Percentiles rank a stretch among this genome's conserved stretches.
phyloP scores from a whole-genome alignment of 768 basidiomycete genomes.

The Ramaria sp. region DNA sequence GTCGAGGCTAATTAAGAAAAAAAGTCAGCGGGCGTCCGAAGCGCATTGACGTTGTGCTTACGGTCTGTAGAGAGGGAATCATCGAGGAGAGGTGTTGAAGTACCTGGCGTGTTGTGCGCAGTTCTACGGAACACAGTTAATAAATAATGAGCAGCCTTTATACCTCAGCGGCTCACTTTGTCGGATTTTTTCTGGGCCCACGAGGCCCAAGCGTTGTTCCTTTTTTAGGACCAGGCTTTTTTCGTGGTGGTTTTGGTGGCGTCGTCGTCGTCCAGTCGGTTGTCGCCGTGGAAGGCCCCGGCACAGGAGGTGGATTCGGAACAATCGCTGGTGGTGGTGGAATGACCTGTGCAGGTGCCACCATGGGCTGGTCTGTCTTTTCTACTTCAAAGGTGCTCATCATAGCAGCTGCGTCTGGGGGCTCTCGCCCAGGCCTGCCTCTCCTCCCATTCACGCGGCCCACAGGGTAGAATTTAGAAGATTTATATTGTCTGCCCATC shows the following conservation, averaged over 20 bases:
- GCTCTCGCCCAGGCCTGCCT: slow-evolving; percentile 7
- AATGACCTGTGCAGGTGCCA: not conserved
- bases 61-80: slow-evolving; percentile 1
- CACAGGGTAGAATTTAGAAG: too few species aligned
- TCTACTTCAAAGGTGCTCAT: slow-evolving; percentile 11
- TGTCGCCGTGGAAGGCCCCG: slow-evolving; percentile 28
- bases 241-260: slow-evolving; percentile 29
- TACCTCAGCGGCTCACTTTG: slow-evolving; percentile 2
- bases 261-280: slow-evolving; percentile 30
- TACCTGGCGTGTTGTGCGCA: not conserved
- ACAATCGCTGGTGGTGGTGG: slow-evolving; percentile 13
- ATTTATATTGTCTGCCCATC: too few species aligned
- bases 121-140: not conserved
- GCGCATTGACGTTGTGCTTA: not conserved
- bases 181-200: slow-evolving; percentile 5
- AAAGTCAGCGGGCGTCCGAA: not conserved
- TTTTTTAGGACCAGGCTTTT: slow-evolving; percentile 42
- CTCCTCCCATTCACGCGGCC: slow-evolving; percentile 2
- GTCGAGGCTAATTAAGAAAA: not conserved
- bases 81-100: not conserved
- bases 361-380: not conserved
- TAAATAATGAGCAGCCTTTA: not conserved
- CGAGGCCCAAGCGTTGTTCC: slow-evolving; percentile 19
- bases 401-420: slow-evolving; percentile 10
- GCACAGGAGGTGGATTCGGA: slow-evolving; percentile 14